Base-by-base conservation (phyloP, 2,329 filamentous ascomycete genomes). In the Fusarium duplospermum region DNA sequence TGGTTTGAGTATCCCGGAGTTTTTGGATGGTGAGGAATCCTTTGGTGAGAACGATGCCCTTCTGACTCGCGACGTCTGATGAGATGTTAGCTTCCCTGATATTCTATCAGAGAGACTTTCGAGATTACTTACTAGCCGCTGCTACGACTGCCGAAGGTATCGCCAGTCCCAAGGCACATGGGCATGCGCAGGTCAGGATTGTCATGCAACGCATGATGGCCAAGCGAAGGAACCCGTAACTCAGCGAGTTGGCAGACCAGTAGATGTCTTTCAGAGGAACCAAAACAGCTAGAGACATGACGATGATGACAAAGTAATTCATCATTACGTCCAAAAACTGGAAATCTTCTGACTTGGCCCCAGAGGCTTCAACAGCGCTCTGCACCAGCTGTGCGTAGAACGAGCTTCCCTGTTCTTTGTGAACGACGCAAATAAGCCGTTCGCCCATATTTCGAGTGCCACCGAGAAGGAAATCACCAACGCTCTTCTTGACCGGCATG, bases 301-400 rank as follows among this genome's bases (percentile, higher is more conserved):
- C 50, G 33, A 50, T 22, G 7, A 64, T 22, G 35, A 63, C 40
- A 60, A 58, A 52, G 22, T 59, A 52, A 8, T 57, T 57, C 42
- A 64, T 64, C 16, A 56, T 56, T 1, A 47, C 8, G 18, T 64
- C 60, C 2, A 57, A 27, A 18, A 29, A 16, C 2, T 35, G 61
- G 14, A 63, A 64, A 18, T 62, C 60, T 6, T 56, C 38, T 10
- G 42, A 9, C 3, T 54, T 57, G 20, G 60, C 29, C 3, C 50
- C 54, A 4, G 65, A 59, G 4, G 60, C 62, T 29, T 67, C 61
- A 11, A 31, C 42, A 6, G 60, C 62, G 18, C 54, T 35, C 18
- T 67, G 40, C 3, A 59, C 65, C 2, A 67, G 42, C 14, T 58
- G 60, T 9, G 65, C 40, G 16, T 67, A 67, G 4, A 67, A 67